Percentiles rank a stretch among this genome's conserved stretches.
phyloP scores from a whole-genome alignment of 2,329 filamentous ascomycete genomes.

The Pestalotiopsis sp. region DNA sequence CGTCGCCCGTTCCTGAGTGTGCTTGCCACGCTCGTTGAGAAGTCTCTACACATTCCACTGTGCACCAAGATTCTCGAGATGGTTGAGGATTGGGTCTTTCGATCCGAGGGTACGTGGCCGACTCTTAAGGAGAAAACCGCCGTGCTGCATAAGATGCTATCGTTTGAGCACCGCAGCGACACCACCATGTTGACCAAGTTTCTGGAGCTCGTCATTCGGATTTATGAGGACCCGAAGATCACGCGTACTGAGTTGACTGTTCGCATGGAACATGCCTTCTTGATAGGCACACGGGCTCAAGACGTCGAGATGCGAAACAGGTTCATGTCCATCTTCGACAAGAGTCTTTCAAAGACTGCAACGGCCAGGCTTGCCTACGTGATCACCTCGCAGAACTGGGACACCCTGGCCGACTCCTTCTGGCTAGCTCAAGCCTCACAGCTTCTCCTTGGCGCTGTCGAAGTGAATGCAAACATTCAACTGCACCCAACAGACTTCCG shows the following conservation, averaged over 20 bases:
- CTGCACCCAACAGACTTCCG: conserved; percentile 85
- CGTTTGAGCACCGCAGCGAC: conserved; percentile 86
- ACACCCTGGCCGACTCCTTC: conserved; percentile 90
- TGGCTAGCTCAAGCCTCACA: conserved; percentile 97
- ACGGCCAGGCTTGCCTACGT: conserved; percentile 89
- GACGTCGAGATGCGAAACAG: conserved; percentile 97
- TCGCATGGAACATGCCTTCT: conserved; percentile 95
- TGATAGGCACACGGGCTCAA: conserved; percentile 89
- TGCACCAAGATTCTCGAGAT: conserved; percentile 93
- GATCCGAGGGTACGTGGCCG: conserved; percentile 91
- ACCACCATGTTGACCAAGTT: conserved; percentile 89
- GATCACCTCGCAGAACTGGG: conserved; percentile 93
- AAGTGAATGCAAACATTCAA: conserved; percentile 78
- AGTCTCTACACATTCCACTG: conserved; percentile 82
- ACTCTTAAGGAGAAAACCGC: conserved; percentile 99
- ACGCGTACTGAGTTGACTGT: conserved; percentile 94
- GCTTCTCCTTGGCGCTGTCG: conserved; percentile 86
- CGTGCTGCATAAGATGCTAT: conserved; percentile 97
- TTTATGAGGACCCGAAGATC: conserved; percentile 97
- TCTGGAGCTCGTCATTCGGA: conserved; percentile 91
- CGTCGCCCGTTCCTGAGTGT: conserved; percentile 93
- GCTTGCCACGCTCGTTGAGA: conserved; percentile 91
- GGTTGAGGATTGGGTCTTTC: conserved; percentile 96
- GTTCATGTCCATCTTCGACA: conserved; percentile 96
- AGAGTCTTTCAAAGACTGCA: conserved; percentile 88